Evolutionary conservation across 352 stramenopile genomes (phyloP).

Genomic region (Phytophthora melonis): DNA sequence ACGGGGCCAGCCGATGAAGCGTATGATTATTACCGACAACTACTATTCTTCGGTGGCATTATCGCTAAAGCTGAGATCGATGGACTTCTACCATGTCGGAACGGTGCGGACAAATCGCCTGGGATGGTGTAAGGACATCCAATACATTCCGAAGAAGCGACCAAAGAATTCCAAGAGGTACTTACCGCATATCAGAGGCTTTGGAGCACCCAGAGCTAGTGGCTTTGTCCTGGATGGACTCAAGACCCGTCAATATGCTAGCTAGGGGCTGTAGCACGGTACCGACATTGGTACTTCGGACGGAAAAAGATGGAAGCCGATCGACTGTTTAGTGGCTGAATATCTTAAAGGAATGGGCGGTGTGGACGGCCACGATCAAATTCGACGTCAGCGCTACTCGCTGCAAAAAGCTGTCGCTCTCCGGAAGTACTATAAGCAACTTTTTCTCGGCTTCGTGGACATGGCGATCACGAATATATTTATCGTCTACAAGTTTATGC

Average conservation of each 20-base stretch:
- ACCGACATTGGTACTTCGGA: not conserved
- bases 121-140: too few relatives aligned
- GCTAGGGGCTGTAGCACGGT: slow-evolving; percentile 5
- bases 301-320: not conserved
- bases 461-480: not conserved
- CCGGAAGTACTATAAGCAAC: not conserved
- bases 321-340: not conserved
- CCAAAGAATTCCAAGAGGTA: not conserved
- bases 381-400: not conserved
- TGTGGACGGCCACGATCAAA: not conserved
- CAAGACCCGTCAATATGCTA: slow-evolving; percentile 12
- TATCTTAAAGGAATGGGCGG: not conserved
- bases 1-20: not conserved
- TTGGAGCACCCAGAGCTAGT: not conserved
- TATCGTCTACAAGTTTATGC: not conserved
- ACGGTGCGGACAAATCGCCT: too few relatives aligned
- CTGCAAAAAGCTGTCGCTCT: not conserved
- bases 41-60: not conserved
- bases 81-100: too few relatives aligned
- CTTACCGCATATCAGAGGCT: too few relatives aligned
- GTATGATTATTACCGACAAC: not conserved
- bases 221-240: not conserved
- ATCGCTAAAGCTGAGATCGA: too few relatives aligned
- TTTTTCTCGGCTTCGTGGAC: not conserved
- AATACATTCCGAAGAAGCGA: too few relatives aligned